Evolutionary conservation across 306 rosid genomes (phyloP).

Genomic region (Castanea crenata): DNA sequence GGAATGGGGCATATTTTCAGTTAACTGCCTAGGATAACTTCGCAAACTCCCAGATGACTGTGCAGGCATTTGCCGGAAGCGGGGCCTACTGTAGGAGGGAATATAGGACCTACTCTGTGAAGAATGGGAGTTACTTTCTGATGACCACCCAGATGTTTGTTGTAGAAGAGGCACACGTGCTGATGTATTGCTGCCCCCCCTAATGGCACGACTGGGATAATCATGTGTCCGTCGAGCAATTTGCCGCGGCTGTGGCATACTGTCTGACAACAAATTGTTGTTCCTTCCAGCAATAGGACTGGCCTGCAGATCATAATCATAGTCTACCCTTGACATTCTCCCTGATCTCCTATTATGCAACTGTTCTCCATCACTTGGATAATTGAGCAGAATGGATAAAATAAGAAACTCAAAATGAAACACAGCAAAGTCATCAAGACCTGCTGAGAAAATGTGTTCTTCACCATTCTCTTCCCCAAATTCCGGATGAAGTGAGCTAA

Average conservation of each 20-base stretch:
- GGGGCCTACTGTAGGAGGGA: not conserved
- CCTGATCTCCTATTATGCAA: constrained; percentile 37
- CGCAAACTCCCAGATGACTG: constrained; percentile 11
- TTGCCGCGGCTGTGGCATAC: constrained; percentile 23
- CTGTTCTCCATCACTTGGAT: constrained; percentile 36
- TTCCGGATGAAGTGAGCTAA: constrained; percentile 51
- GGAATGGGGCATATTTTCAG: constrained; percentile 26
- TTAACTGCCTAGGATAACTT: constrained; percentile 3
- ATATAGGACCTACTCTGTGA: not conserved
- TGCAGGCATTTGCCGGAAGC: constrained; percentile 17
- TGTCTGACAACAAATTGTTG: constrained; percentile 33
- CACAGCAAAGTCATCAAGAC: constrained; percentile 29
- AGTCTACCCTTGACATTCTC: constrained; percentile 27
- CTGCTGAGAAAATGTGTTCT: constrained; percentile 16
- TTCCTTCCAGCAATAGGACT: constrained; percentile 45
- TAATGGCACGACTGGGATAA: constrained; percentile 23
- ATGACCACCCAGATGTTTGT: constrained; percentile 23
- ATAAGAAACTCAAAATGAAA: not conserved
- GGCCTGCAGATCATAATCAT: constrained; percentile 31
- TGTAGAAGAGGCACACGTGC: constrained; percentile 23
- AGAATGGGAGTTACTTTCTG: constrained; percentile 18
- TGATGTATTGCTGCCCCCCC: constrained; percentile 37
- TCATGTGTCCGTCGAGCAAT: constrained; percentile 32
- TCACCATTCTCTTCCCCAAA: constrained; percentile 28
- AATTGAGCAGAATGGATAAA: too few species aligned